Evolutionary conservation across 2,329 filamentous ascomycete species (phyloP).

Genomic region (Pestalotiopsis sp.): DNA sequence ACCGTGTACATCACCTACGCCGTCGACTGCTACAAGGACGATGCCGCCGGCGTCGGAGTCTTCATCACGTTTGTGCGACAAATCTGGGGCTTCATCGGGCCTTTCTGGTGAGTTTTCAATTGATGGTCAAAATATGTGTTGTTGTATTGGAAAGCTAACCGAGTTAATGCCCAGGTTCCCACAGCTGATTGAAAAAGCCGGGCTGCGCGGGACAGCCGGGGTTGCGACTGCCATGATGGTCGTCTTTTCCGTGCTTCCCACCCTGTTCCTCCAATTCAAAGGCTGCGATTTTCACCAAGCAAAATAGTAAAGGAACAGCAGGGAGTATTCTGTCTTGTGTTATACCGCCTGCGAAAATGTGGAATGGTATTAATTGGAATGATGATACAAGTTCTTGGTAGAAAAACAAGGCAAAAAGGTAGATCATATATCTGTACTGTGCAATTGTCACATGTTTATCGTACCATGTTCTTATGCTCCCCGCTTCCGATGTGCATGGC

Average conservation of each 20-base stretch:
- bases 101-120: constrained; percentile 27
- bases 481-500: neutral
- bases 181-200: constrained; percentile 35
- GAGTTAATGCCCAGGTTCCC: constrained; percentile 32
- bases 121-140: neutral
- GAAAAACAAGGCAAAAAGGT: neutral
- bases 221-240: constrained; percentile 36
- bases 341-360: neutral
- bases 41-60: constrained; percentile 55
- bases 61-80: constrained; percentile 59
- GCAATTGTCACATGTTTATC: neutral
- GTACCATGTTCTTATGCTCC: neutral
- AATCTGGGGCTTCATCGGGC: constrained; percentile 51
- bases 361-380: neutral
- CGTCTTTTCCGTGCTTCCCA: constrained; percentile 17
- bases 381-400: neutral
- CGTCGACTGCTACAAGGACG: constrained; percentile 55
- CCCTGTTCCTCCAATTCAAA: constrained; percentile 17
- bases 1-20: constrained; percentile 61
- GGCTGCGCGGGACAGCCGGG: constrained; percentile 33
- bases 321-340: neutral
- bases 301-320: neutral
- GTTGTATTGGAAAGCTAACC: constrained; percentile 24
- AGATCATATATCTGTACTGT: neutral
- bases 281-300: constrained; percentile 14